Evolutionary conservation across 257 asterid genomes (phyloP), one percentile per base, ranked within the genome.

Genomic region (Solanum medicagineum): DNA sequence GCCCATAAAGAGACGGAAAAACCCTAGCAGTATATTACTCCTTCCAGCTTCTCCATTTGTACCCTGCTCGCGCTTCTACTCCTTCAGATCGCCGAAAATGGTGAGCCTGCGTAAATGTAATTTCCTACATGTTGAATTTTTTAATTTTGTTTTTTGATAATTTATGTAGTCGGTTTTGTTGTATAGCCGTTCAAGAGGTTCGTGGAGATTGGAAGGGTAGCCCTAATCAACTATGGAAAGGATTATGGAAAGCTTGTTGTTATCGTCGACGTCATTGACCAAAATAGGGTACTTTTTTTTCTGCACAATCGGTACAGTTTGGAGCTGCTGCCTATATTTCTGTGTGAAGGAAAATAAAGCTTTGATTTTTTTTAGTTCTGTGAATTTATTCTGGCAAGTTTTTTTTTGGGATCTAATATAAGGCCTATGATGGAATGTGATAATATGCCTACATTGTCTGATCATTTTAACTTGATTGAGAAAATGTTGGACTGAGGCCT

Each of bases 151-250:
- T 40, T 17, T 86, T 14, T 36, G 5, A 47, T 53, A 29, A n/a
- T 40, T 75, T 14, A 5, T 81, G 84, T 13, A 45, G 71, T 69
- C 11, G 36, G 45, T 79, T 81, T 45, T 42, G 44, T 85, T 71
- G 51, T 88, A 66, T 80, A 95, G 98, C 98, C 97, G 90, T 95
- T 95, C 96, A 95, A 95, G 94, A 93, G 98, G 90, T 95, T 89
- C 88, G 98, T 95, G 83, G 98, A 95, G 96, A 93, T 94, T 85
- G 98, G 98, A 83, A 90, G 98, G 89, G 98, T 95, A 9, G 98
- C 95, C 36, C 93, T 95, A 29, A 93, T 95, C 89, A 95, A 95
- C 89, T 95, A 92, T 85, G 98, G 98, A 17, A 89, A 95, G 90
- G 98, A 95, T 68, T 95, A 94, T 62, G 98, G 98, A 20, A 91